phyloP scores from a whole-genome alignment of 805 yeast species.

The Cyberlindnera americana region DNA sequence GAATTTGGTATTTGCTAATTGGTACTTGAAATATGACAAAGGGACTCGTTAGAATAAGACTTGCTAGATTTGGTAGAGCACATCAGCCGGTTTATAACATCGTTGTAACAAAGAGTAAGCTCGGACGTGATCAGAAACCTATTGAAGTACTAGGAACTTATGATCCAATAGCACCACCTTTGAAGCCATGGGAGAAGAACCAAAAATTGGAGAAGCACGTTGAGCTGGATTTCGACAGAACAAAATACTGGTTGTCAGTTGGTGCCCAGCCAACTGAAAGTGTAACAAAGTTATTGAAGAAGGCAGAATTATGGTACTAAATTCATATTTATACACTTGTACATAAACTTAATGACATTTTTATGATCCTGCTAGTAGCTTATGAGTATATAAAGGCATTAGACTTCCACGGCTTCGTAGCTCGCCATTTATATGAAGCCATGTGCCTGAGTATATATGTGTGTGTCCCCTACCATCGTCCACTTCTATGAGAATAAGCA shows the following conservation, averaged over 20 bases:
- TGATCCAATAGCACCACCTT: constrained; percentile 74
- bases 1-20: too few species aligned
- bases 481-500: too few species aligned
- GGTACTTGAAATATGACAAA: constrained; percentile 44
- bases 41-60: constrained; percentile 79
- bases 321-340: too few species aligned
- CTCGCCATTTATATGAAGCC: too few species aligned
- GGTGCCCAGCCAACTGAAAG: constrained; percentile 94
- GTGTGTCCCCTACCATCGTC: too few species aligned
- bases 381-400: too few species aligned
- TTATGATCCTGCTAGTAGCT: neutral
- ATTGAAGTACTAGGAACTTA: constrained; percentile 95
- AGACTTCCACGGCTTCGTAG: too few species aligned
- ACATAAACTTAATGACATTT: too few species aligned
- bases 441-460: too few species aligned
- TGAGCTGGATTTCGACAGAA: constrained; percentile 78
- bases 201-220: constrained; percentile 70
- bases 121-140: constrained; percentile 86
- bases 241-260: constrained; percentile 95
- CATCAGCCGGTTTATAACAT: constrained; percentile 88
- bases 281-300: constrained; percentile 70
- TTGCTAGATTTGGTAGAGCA: constrained; percentile 90
- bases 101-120: constrained; percentile 71
- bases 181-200: constrained; percentile 55
- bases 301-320: constrained; percentile 56